These are phyloP conservation scores for Neofusicoccum cordaticola DNA, from an alignment of 2,329 filamentous ascomycete genomes.

Conservation along the genomic window DNA sequence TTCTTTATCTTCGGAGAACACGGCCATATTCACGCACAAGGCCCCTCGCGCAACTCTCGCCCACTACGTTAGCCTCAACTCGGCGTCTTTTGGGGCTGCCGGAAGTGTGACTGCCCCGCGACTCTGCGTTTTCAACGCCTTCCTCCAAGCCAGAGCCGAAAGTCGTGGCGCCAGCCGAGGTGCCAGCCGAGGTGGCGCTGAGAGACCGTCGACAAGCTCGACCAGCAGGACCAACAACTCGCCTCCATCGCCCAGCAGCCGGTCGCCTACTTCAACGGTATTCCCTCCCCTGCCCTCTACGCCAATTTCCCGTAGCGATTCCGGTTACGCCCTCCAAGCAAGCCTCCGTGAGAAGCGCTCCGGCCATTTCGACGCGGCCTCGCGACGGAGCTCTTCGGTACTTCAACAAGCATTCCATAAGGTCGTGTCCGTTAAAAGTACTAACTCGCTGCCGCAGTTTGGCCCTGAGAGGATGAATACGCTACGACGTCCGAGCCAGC, in stretches of 20 bases:
- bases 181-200: constrained; percentile 50
- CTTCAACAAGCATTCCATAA: constrained; percentile 21
- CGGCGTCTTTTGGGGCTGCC: constrained; percentile 76
- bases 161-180: constrained; percentile 50
- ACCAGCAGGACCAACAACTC: constrained; percentile 43
- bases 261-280: constrained; percentile 71
- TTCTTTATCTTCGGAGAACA: constrained; percentile 82
- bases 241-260: constrained; percentile 55
- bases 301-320: constrained; percentile 84
- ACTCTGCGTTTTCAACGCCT: constrained; percentile 84
- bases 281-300: constrained; percentile 77
- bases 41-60: constrained; percentile 70
- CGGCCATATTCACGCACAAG: constrained; percentile 71
- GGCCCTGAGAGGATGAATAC: constrained; percentile 70
- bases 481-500: constrained; percentile 60
- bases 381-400: constrained; percentile 84
- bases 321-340: constrained; percentile 80
- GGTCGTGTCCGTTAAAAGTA: constrained; percentile 19
- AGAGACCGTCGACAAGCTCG: constrained; percentile 62
- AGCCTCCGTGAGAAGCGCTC: constrained; percentile 92
- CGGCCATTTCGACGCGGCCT: constrained; percentile 78
- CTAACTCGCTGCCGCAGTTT: constrained; percentile 51
- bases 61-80: constrained; percentile 86
- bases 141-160: constrained; percentile 68
- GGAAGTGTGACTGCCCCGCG: constrained; percentile 39